Conservation (phyloP, 306 rosid genomes). For the Gleditsia sinensis region DNA sequence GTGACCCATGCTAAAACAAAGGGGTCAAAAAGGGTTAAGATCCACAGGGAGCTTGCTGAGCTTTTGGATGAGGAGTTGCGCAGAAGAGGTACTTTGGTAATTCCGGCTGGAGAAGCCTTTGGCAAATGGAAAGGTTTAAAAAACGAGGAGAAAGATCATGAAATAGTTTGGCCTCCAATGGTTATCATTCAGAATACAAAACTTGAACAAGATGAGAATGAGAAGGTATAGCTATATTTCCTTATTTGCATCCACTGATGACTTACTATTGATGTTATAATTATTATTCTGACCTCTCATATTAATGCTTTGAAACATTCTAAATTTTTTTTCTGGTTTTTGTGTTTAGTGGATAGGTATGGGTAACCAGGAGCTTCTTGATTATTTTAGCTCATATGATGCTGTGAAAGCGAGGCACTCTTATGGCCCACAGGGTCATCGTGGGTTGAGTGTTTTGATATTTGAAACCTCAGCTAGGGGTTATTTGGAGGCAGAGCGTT, state of each 20-base stretch:
- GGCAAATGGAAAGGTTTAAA: conserved; percentile 76
- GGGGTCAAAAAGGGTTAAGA: conserved; percentile 64
- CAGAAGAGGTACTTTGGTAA: conserved; percentile 59
- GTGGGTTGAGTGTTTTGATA: conserved; percentile 72
- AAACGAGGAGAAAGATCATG: conserved; percentile 64
- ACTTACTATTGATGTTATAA: not conserved
- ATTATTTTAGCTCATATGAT: conserved; percentile 51
- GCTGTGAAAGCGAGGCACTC: conserved; percentile 69
- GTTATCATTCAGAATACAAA: conserved; percentile 65
- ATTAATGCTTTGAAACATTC: not conserved
- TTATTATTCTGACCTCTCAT: not conserved
- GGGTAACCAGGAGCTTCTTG: conserved; percentile 84
- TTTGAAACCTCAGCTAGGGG: conserved; percentile 83
- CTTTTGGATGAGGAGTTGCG: conserved; percentile 71
- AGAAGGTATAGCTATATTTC: conserved; percentile 47
- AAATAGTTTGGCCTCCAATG: conserved; percentile 83
- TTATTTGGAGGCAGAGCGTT: conserved; percentile 70
- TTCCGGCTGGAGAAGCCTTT: conserved; percentile 70
- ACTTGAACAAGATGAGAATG: conserved; percentile 70
- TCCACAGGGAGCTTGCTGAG: conserved; percentile 67
- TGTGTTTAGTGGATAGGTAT: conserved; percentile 57
- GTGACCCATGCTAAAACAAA: conserved; percentile 77
- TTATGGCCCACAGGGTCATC: conserved; percentile 84
- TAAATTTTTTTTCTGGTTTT: not conserved
- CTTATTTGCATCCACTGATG: not conserved